Evolutionary conservation across 2,329 filamentous ascomycete genomes (phyloP), one percentile per base, ranked within the genome.

Genomic region (Phialemoniopsis sp.): DNA sequence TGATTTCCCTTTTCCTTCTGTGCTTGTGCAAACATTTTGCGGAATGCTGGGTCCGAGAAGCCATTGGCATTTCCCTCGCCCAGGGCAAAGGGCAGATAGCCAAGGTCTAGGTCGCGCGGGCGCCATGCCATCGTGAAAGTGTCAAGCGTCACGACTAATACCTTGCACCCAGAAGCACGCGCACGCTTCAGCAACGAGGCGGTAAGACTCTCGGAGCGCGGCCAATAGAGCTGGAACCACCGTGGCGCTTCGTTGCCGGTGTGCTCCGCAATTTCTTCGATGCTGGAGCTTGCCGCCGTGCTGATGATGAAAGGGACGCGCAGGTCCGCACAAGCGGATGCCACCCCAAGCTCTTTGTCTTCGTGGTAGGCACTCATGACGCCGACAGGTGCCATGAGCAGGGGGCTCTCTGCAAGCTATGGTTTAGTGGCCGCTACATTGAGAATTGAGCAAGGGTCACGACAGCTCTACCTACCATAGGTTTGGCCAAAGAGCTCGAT

Each of bases 181-280:
- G 83, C 85, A 1, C 83, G 71, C 2, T 59, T 54, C 5, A 89
- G 67, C 13, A 89, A 62, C 2, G 77, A 84, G 0, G 72, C 63
- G 0, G 84, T 88, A 15, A 70, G 62, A 6, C 6, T 6, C 10
- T 26, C 21, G 21, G 21, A 26, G 6, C 21, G 21, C 0, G 85
- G 84, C 81, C 83, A 88, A 62, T 89, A 89, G 0, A 89, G 71
- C 54, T 89, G 85, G 55, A 74, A 89, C 82, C 82, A 89, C 10
- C 82, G 66, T 26, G 72, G 66, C 0, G 77, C 60, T 8, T 29
- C 3, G 6, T 29, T 30, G 12, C 37, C 12, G 37, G 72, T 78
- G 0, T 78, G 78, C 8, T 65, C 52, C 0, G 79, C 81, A 0
- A 87, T 73, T 36, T 87, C 76, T 54, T 87, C 83, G 42, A 88